Conservation (phyloP, 768 basidiomycete species). For the Naganishia antarctica region DNA sequence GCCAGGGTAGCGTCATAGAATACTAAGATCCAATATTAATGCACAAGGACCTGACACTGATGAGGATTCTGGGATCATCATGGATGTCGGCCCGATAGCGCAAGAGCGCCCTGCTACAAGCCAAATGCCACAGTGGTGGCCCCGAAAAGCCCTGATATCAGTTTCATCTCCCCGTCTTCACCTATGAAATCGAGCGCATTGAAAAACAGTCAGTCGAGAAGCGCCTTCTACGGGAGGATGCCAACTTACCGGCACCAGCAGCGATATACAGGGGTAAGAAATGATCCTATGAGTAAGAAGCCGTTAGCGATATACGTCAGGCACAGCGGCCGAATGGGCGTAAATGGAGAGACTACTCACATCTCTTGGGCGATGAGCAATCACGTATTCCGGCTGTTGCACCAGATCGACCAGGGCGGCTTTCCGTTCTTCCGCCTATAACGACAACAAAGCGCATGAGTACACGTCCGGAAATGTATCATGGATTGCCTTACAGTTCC, state of each 20-base stretch:
- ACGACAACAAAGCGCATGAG: neutral
- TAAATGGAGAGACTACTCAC: neutral
- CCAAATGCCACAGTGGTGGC: conserved; percentile 21
- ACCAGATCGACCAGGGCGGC: conserved; percentile 10
- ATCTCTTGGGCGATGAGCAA: conserved; percentile 8
- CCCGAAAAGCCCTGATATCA: conserved; percentile 8
- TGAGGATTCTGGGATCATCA: too few relatives aligned
- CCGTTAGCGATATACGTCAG: too few relatives aligned
- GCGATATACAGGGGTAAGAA: conserved; percentile 21
- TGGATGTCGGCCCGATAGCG: conserved; percentile 32
- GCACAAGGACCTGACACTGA: too few relatives aligned
- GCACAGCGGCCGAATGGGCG: neutral
- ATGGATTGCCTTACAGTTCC: neutral
- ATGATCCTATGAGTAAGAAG: neutral
- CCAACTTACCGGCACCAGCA: conserved; percentile 19
- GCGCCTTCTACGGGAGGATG: neutral
- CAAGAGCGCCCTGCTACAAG: neutral
- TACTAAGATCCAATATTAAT: too few relatives aligned
- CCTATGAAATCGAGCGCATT: neutral
- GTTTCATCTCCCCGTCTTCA: conserved; percentile 6
- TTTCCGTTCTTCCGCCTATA: conserved; percentile 21
- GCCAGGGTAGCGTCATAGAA: too few relatives aligned
- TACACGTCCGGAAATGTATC: neutral
- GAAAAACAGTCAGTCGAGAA: neutral
- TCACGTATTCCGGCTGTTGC: conserved; percentile 16